Evolutionary conservation across 2,329 filamentous ascomycete species (phyloP).

Genomic region (Cladorrhinum sp.): DNA sequence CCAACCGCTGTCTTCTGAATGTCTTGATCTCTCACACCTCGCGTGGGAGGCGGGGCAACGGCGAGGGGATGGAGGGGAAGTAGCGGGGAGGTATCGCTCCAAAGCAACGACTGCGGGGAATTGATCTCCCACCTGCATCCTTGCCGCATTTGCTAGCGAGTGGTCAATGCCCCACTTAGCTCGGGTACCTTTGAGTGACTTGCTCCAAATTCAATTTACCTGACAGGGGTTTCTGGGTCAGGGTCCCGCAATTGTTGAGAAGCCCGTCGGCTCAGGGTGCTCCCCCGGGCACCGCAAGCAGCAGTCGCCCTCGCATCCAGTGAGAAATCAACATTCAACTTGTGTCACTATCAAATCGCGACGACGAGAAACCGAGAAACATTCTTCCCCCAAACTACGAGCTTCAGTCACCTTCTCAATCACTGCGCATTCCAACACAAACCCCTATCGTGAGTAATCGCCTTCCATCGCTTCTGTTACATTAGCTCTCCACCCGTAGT

Average conservation of each 20-base stretch:
- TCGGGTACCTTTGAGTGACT: neutral
- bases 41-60: neutral
- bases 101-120: neutral
- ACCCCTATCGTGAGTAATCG: neutral
- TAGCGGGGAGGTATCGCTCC: neutral
- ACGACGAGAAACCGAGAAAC: neutral
- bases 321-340: neutral
- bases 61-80: neutral
- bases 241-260: neutral
- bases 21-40: neutral
- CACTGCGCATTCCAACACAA: neutral
- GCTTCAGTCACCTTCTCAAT: neutral
- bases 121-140: neutral
- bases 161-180: constrained; percentile 5
- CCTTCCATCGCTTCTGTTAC: neutral
- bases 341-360: neutral
- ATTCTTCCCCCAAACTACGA: neutral
- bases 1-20: neutral
- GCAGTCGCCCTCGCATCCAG: neutral
- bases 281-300: neutral
- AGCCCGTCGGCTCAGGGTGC: neutral
- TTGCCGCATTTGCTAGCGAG: neutral
- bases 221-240: neutral
- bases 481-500: neutral
- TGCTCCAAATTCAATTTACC: neutral